Evolutionary conservation across 116 monocot genomes (phyloP).

Genomic region (Iris pallida): DNA sequence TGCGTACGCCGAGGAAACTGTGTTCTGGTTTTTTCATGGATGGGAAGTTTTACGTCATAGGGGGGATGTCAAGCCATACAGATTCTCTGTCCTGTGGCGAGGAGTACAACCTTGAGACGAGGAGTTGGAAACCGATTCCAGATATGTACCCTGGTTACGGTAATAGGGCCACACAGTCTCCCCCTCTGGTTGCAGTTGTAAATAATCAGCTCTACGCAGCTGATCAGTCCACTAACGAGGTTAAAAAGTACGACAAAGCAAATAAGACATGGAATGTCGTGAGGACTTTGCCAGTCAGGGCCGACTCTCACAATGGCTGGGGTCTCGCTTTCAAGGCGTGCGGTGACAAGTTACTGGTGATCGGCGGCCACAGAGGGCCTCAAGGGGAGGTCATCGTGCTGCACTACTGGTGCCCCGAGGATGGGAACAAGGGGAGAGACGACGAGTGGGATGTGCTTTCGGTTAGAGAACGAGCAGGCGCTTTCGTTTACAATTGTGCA

Average conservation of each 20-base stretch:
- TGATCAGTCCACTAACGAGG: conserved; percentile 64
- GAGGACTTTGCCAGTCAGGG: conserved; percentile 66
- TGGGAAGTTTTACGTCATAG: conserved; percentile 85
- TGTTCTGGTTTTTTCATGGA: conserved; percentile 95
- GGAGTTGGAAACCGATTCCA: conserved; percentile 59
- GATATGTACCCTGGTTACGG: conserved; percentile 75
- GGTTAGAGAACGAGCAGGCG: conserved; percentile 59
- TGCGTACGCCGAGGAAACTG: conserved; percentile 64
- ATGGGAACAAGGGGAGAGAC: conserved; percentile 24
- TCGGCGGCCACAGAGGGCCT: conserved; percentile 62
- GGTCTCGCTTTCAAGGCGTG: conserved; percentile 90
- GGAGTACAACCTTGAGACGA: conserved; percentile 63
- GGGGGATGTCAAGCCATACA: conserved; percentile 60
- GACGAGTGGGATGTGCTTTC: conserved; percentile 71
- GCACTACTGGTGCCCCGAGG: conserved; percentile 72
- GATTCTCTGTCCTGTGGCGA: conserved; percentile 91
- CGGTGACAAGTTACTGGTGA: conserved; percentile 63
- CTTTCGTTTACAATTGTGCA: conserved; percentile 89
- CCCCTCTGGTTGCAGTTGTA: conserved; percentile 88
- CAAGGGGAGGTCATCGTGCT: conserved; percentile 67
- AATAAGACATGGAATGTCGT: conserved; percentile 74
- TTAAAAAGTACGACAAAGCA: conserved; percentile 76
- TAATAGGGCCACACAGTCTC: conserved; percentile 63
- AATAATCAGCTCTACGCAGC: conserved; percentile 88
- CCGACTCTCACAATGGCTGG: conserved; percentile 83